Evolutionary conservation across 768 basidiomycete genomes (phyloP).

Genomic region (Kondoa malvinella): DNA sequence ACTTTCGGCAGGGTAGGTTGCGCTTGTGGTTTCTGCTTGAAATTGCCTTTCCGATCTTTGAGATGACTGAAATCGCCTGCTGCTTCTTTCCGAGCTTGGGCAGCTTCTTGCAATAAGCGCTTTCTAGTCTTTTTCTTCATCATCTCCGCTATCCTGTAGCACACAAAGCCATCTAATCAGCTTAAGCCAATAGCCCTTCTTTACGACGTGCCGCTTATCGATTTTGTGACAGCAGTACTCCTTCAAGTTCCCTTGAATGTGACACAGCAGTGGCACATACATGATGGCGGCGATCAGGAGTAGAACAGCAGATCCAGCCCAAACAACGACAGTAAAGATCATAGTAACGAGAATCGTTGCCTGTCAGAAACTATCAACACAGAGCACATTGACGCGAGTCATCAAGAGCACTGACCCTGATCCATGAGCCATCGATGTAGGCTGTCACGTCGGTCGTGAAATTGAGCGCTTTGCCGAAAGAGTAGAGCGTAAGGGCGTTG

Average conservation of each 20-base stretch:
- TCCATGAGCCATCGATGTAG: conserved; percentile 37
- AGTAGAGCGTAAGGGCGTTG: conserved; percentile 91
- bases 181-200: conserved; percentile 8
- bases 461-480: conserved; percentile 58
- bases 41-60: conserved; percentile 79
- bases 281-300: conserved; percentile 67
- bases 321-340: conserved; percentile 75
- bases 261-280: conserved; percentile 84
- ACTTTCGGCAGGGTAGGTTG: conserved; percentile 91
- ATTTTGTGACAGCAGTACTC: conserved; percentile 99
- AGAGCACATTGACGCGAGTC: too few relatives aligned
- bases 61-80: conserved; percentile 76
- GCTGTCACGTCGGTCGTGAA: conserved; percentile 49
- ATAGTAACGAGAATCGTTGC: conserved; percentile 73
- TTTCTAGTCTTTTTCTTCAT: conserved; percentile 83
- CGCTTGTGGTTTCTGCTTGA: conserved; percentile 49
- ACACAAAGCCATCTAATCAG: not conserved
- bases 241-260: conserved; percentile 95
- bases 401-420: too few relatives aligned
- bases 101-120: conserved; percentile 60
- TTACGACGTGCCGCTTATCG: conserved; percentile 55
- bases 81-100: conserved; percentile 75
- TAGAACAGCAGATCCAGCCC: conserved; percentile 62
- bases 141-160: conserved; percentile 72
- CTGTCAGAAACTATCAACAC: conserved; percentile 28